Evolutionary conservation across 202 grass and related monocot species (phyloP).

Genomic region (Schoenoplectus triqueter): DNA sequence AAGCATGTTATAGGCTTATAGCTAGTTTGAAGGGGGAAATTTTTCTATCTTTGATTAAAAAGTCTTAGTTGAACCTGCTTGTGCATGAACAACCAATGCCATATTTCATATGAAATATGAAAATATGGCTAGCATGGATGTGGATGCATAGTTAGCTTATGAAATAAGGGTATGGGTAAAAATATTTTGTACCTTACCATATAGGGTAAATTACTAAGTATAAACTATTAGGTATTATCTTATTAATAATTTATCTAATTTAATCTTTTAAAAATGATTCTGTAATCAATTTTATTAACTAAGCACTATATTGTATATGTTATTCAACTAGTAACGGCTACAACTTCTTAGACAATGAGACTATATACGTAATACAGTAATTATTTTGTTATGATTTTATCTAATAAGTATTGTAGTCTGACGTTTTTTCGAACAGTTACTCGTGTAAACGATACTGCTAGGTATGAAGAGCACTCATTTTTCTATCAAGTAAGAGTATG

Average conservation of each 20-base stretch:
- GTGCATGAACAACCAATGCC: too few species aligned
- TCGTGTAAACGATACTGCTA: too few species aligned
- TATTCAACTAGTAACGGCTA: not conserved
- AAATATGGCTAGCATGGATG: not conserved
- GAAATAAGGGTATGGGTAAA: not conserved
- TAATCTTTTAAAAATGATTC: not conserved
- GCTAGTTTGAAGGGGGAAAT: not conserved
- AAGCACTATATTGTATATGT: not conserved
- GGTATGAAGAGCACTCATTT: too few species aligned
- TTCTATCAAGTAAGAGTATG: not conserved
- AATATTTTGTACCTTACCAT: not conserved
- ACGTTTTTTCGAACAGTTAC: too few species aligned
- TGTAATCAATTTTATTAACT: not conserved
- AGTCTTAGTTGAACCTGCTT: not conserved
- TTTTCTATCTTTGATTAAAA: not conserved
- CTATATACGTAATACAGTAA: too few species aligned
- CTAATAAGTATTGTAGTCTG: too few species aligned
- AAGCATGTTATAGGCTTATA: not conserved
- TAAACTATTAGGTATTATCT: not conserved
- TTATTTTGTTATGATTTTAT: too few species aligned
- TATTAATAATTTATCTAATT: not conserved
- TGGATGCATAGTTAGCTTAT: not conserved
- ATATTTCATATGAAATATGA: not conserved
- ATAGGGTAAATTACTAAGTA: not conserved
- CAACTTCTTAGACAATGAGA: too few species aligned